Evolutionary conservation across 805 yeast species (phyloP).

Genomic region (Candida takata): DNA sequence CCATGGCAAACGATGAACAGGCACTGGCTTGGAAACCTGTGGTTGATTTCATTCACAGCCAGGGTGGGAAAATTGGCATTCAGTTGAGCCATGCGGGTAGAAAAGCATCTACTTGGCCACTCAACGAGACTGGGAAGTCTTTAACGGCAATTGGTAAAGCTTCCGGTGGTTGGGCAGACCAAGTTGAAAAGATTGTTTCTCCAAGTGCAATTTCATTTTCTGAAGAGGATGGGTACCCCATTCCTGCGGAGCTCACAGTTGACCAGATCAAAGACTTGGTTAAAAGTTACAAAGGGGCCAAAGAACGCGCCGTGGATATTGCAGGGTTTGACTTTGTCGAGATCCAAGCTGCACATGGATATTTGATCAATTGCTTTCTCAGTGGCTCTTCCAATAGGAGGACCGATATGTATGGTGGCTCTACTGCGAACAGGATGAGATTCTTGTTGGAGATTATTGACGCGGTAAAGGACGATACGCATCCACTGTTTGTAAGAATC

Average conservation of each 20-base stretch:
- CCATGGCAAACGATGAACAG: slow-evolving; percentile 45
- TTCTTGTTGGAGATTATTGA: slow-evolving; percentile 42
- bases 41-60: slow-evolving; percentile 40
- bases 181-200: slow-evolving; percentile 33
- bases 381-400: slow-evolving; percentile 39
- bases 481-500: slow-evolving; percentile 34
- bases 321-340: slow-evolving; percentile 10
- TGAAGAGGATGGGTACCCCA: slow-evolving; percentile 12
- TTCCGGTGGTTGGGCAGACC: slow-evolving; percentile 12
- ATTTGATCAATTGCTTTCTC: slow-evolving; percentile 42
- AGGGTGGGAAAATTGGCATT: slow-evolving; percentile 39
- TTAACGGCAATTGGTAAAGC: neutral
- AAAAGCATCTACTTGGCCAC: slow-evolving; percentile 33
- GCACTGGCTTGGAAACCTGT: slow-evolving; percentile 33
- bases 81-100: slow-evolving; percentile 55
- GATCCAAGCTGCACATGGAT: slow-evolving; percentile 46
- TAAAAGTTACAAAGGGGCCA: slow-evolving; percentile 36
- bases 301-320: slow-evolving; percentile 39
- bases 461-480: slow-evolving; percentile 28
- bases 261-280: slow-evolving; percentile 37
- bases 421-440: slow-evolving; percentile 47
- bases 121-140: slow-evolving; percentile 5
- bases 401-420: slow-evolving; percentile 57
- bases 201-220: slow-evolving; percentile 35
- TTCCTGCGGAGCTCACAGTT: slow-evolving; percentile 37